Evolutionary conservation across 257 asterid species (phyloP).

Genomic region (Nicotiana knightiana): DNA sequence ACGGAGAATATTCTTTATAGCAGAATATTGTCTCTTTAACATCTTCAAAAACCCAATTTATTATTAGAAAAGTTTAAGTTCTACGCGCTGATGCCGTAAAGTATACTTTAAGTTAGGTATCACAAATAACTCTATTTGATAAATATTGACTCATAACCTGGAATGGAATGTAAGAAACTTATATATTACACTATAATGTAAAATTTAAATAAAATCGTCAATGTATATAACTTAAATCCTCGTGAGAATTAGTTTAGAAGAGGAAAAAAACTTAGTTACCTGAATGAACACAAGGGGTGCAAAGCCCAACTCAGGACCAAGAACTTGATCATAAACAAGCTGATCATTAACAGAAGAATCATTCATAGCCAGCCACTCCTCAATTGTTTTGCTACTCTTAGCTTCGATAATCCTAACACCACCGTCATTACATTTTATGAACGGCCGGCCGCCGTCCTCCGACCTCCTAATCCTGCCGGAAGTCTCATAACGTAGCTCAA

Average conservation of each 20-base stretch:
- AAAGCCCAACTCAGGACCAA: conserved; percentile 49
- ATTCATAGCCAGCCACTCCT: conserved; percentile 38
- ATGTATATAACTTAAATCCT: too few species aligned
- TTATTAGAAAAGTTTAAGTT: too few species aligned
- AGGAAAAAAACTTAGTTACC: conserved; percentile 23
- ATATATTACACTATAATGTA: too few species aligned
- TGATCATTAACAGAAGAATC: conserved; percentile 9
- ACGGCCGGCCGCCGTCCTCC: conserved; percentile 34
- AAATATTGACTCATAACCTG: too few species aligned
- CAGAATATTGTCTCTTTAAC: too few species aligned
- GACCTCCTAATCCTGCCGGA: conserved; percentile 55
- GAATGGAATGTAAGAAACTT: too few species aligned
- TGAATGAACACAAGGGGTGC: conserved; percentile 65
- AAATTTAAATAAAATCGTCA: too few species aligned
- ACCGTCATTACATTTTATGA: conserved; percentile 69
- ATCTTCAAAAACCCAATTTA: too few species aligned
- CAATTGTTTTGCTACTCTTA: conserved; percentile 37
- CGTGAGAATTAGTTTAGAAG: not conserved
- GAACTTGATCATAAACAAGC: conserved; percentile 39
- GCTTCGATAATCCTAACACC: conserved; percentile 84
- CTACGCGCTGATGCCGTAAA: too few species aligned
- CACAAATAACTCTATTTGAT: too few species aligned
- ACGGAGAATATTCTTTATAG: too few species aligned
- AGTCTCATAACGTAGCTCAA: conserved; percentile 28
- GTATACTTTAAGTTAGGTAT: too few species aligned